Conservation (phyloP, 768 basidiomycete species). For the Lactarius indigo region DNA sequence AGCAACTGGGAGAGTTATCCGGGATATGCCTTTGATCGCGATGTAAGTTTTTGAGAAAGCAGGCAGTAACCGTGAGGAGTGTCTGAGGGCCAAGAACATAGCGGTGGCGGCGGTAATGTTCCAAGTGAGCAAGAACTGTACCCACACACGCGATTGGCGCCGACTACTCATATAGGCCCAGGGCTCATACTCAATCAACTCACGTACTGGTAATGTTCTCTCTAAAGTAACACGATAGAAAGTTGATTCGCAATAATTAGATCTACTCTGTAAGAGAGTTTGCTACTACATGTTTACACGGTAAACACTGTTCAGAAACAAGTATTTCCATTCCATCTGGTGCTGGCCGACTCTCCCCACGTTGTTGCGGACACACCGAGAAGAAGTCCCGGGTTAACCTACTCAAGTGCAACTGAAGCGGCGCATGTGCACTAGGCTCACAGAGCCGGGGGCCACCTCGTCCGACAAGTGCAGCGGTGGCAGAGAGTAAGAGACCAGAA, state of each 20-base stretch:
- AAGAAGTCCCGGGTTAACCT: neutral
- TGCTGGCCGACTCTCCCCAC: neutral
- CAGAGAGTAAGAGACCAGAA: neutral
- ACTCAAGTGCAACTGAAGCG: neutral
- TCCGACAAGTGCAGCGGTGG: neutral
- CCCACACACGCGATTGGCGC: neutral
- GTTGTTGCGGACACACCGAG: neutral
- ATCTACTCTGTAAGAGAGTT: neutral
- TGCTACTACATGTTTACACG: neutral
- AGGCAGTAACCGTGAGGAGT: neutral
- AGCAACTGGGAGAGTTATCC: neutral
- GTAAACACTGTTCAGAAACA: neutral
- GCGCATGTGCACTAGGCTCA: conserved; percentile 2
- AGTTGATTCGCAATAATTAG: neutral
- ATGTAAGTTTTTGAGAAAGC: conserved; percentile 1
- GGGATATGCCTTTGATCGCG: neutral
- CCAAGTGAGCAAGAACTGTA: neutral
- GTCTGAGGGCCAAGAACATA: conserved; percentile 9
- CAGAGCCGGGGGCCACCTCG: conserved; percentile 7
- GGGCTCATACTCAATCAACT: neutral
- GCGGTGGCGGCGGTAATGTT: neutral
- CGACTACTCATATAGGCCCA: neutral
- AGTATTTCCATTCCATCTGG: neutral
- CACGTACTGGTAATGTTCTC: neutral
- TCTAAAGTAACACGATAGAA: neutral